These are phyloP conservation scores for Apiospora marii DNA, from an alignment of 2,329 filamentous ascomycete species.

Conservation along the genomic window DNA sequence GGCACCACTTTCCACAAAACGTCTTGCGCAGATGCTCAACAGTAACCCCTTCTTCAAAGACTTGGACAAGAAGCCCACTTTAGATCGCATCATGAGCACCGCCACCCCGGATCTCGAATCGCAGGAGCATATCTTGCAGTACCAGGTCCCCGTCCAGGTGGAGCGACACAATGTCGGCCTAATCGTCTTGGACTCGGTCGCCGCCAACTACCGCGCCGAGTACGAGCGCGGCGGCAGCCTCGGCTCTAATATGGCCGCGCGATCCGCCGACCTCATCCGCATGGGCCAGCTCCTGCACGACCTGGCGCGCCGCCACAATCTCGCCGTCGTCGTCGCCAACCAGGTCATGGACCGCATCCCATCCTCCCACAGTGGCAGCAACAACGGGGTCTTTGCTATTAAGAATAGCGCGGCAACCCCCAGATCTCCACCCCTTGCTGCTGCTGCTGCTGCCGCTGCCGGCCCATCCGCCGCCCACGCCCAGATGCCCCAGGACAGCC, in stretches of 20 bases:
- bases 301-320: conserved; percentile 74
- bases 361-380: conserved; percentile 12
- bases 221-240: conserved; percentile 68
- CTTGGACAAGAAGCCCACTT: conserved; percentile 59
- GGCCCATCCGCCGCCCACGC: conserved; percentile 9
- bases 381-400: conserved; percentile 21
- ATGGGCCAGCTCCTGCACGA: conserved; percentile 79
- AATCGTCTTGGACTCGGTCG: conserved; percentile 88
- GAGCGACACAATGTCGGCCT: conserved; percentile 79
- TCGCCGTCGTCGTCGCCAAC: conserved; percentile 92
- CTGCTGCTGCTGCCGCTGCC: conserved; percentile 31
- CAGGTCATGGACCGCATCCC: conserved; percentile 90
- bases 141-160: conserved; percentile 88
- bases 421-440: conserved; percentile 16
- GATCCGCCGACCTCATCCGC: conserved; percentile 78
- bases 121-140: conserved; percentile 93
- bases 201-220: conserved; percentile 94
- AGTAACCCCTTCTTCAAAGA: conserved; percentile 66
- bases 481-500: conserved; percentile 52
- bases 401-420: background rate
- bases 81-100: conserved; percentile 81
- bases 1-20: conserved; percentile 80
- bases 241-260: conserved; percentile 72
- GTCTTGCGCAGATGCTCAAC: conserved; percentile 80
- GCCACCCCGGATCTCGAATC: conserved; percentile 89